Percentiles rank a stretch among this genome's conserved stretches.
Evolutionary conservation across 768 basidiomycete species (phyloP).

Genomic region (Hortiboletus flavorubellus): DNA sequence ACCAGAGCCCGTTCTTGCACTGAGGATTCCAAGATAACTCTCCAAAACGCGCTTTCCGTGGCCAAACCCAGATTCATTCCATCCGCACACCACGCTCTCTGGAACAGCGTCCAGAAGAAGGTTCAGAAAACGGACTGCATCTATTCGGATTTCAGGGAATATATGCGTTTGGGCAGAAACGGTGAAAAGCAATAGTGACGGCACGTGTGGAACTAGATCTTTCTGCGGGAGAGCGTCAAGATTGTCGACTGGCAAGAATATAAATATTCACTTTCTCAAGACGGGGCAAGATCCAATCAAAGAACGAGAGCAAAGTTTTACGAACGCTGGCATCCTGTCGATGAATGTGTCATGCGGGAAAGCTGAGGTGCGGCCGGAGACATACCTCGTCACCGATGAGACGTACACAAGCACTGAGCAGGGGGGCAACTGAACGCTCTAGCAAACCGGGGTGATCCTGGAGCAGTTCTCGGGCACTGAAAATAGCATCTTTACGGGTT

Average conservation of each 20-base stretch:
- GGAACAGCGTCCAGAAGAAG: constrained; percentile 72
- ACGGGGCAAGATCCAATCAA: constrained; percentile 68
- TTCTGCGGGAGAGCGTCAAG: constrained; percentile 43
- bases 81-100: constrained; percentile 60
- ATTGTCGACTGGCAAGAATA: neutral
- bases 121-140: constrained; percentile 79
- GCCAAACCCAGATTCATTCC: constrained; percentile 50
- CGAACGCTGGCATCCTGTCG: constrained; percentile 76
- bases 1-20: constrained; percentile 60
- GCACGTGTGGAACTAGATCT: constrained; percentile 68
- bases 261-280: constrained; percentile 49
- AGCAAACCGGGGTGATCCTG: constrained; percentile 57
- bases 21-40: constrained; percentile 79
- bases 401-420: constrained; percentile 63
- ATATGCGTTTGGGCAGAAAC: constrained; percentile 93
- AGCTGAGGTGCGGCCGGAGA: neutral
- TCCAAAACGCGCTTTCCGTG: constrained; percentile 68
- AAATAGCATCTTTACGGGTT: constrained; percentile 75
- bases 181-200: constrained; percentile 76
- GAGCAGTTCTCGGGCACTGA: constrained; percentile 70
- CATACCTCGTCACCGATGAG: constrained; percentile 80
- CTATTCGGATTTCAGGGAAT: constrained; percentile 91
- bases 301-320: constrained; percentile 63
- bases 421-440: constrained; percentile 45
- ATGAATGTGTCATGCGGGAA: neutral